A percentile compares a stretch with the other conserved stretches of the same genome.
phyloP scores from a whole-genome alignment of 352 stramenopile genomes.

The Phytopythium sindhum region DNA sequence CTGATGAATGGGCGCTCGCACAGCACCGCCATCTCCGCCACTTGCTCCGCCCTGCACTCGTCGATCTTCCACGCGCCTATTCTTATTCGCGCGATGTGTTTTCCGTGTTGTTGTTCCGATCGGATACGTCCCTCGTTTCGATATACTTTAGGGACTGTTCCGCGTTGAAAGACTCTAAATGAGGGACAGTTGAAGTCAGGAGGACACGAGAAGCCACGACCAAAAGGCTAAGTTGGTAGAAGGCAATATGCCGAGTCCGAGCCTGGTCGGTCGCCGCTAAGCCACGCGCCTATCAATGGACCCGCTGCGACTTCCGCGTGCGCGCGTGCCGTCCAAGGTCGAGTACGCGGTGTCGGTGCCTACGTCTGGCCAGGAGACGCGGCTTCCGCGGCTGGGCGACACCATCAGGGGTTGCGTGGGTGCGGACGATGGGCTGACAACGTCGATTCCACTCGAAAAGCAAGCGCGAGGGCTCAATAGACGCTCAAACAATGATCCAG shows the following conservation, averaged over 20 bases:
- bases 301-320: background rate
- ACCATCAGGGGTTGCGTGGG: background rate
- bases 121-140: slow-evolving; percentile 1
- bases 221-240: background rate
- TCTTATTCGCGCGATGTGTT: background rate
- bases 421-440: background rate
- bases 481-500: background rate
- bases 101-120: background rate
- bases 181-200: slow-evolving; percentile 2
- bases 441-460: background rate
- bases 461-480: background rate
- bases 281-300: background rate
- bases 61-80: background rate
- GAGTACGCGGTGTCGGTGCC: background rate
- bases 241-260: background rate
- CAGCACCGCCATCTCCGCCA: slow-evolving; percentile 16
- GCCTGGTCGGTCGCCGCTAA: background rate
- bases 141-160: background rate
- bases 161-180: background rate
- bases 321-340: background rate
- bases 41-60: background rate
- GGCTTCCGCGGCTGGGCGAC: background rate
- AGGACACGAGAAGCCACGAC: background rate
- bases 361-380: background rate
- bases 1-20: slow-evolving; percentile 65